A percentile compares a stretch with the other conserved stretches of the same genome.
These are phyloP conservation scores for Camelina laxa DNA, from an alignment of 345 rosid species.

Conservation along the genomic window DNA sequence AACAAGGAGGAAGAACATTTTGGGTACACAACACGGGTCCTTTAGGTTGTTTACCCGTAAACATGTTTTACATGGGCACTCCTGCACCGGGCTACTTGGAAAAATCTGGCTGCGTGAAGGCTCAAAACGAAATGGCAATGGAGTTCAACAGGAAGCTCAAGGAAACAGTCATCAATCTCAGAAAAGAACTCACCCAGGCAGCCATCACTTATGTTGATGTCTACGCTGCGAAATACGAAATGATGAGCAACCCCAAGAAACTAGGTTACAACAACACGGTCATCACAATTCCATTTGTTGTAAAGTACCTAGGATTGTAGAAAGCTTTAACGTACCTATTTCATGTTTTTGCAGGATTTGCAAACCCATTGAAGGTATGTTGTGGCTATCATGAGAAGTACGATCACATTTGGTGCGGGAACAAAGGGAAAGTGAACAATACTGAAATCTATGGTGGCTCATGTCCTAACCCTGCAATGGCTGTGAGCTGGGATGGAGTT, in stretches of 20 bases:
- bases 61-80: conserved; percentile 66
- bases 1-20: conserved; percentile 60
- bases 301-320: not conserved
- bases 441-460: conserved; percentile 59
- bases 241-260: conserved; percentile 65
- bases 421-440: conserved; percentile 59
- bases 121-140: conserved; percentile 73
- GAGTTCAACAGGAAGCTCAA: conserved; percentile 79
- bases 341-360: conserved; percentile 53
- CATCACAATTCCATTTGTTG: conserved; percentile 17
- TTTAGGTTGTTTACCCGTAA: conserved; percentile 81
- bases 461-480: conserved; percentile 54
- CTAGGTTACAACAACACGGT: conserved; percentile 51
- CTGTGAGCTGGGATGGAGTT: conserved; percentile 73
- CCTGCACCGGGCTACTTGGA: conserved; percentile 75
- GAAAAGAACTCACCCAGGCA: conserved; percentile 66
- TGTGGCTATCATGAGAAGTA: conserved; percentile 67
- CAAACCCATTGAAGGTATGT: conserved; percentile 63
- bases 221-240: conserved; percentile 69
- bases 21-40: conserved; percentile 93
- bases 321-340: not conserved
- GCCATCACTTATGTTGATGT: conserved; percentile 84
- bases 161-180: conserved; percentile 56
- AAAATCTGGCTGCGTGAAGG: conserved; percentile 71
- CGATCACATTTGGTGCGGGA: conserved; percentile 71